These are phyloP conservation scores for Pelargonium australe DNA, from an alignment of 441 rosid genomes.

Conservation along the genomic window DNA sequence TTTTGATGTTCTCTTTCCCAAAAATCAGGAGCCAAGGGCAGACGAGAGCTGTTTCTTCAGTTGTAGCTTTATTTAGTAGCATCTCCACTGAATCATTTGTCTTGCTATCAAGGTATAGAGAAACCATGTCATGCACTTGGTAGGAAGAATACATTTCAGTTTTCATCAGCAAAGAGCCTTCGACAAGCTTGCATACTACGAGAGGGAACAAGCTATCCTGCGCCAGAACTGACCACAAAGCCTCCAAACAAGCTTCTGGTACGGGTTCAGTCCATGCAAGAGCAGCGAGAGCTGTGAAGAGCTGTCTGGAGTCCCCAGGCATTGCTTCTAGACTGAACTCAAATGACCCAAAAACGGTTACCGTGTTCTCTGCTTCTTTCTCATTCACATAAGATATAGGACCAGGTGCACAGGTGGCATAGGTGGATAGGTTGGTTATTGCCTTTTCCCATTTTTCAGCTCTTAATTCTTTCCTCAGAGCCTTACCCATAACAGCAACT, in stretches of 20 bases:
- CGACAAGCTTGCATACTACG: slow-evolving; percentile 26
- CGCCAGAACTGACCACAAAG: slow-evolving; percentile 23
- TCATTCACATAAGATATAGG: slow-evolving; percentile 28
- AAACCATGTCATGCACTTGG: slow-evolving; percentile 29
- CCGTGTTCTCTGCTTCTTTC: slow-evolving; percentile 27
- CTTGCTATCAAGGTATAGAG: slow-evolving; percentile 21
- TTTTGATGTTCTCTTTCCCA: slow-evolving; percentile 21
- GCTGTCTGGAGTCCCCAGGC: slow-evolving; percentile 24
- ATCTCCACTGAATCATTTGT: no score
- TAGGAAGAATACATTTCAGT: slow-evolving; percentile 23
- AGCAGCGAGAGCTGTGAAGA: slow-evolving; percentile 26
- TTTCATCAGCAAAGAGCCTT: slow-evolving; percentile 30
- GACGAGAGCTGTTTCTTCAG: neutral
- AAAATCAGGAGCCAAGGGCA: slow-evolving; percentile 29
- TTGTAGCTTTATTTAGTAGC: no score
- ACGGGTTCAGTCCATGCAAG: slow-evolving; percentile 28
- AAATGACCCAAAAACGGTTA: slow-evolving; percentile 28
- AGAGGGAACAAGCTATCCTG: slow-evolving; percentile 27
- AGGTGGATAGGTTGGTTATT: slow-evolving; percentile 14
- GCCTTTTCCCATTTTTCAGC: neutral
- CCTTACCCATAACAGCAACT: slow-evolving; percentile 31
- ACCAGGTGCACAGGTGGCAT: slow-evolving; percentile 25
- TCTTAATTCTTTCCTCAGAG: slow-evolving; percentile 28
- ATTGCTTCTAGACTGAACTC: slow-evolving; percentile 34
- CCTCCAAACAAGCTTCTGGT: slow-evolving; percentile 29